phyloP scores from a whole-genome alignment of 768 basidiomycete genomes.

The Suillus weaverae region DNA sequence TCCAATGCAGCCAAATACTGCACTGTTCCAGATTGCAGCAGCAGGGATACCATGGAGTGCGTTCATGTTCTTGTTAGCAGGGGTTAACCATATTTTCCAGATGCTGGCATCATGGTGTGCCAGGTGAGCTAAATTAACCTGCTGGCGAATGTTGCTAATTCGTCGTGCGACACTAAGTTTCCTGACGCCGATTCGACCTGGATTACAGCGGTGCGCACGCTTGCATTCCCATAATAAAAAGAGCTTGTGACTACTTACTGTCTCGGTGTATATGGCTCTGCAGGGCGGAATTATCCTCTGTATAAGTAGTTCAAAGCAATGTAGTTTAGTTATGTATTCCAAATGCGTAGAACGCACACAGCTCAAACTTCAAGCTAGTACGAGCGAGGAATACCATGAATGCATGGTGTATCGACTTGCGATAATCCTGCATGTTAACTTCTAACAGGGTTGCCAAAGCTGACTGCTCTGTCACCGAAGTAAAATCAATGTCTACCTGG shows the following conservation, averaged over 20 bases:
- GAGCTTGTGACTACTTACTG: not conserved
- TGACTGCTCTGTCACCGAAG: not conserved
- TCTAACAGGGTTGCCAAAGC: slow-evolving; percentile 37
- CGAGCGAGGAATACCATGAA: not conserved
- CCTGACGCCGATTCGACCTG: slow-evolving; percentile 42
- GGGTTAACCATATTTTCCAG: not conserved
- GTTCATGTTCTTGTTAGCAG: slow-evolving; percentile 22
- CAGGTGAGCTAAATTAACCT: slow-evolving; percentile 19
- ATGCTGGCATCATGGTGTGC: slow-evolving; percentile 16
- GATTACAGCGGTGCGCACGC: slow-evolving; percentile 39
- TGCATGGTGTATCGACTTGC: not conserved
- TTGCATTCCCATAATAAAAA: slow-evolving; percentile 35
- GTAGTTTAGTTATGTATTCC: not conserved
- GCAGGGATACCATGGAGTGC: slow-evolving; percentile 67
- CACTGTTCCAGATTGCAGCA: slow-evolving; percentile 49
- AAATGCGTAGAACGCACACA: not conserved
- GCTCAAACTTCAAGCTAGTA: not conserved
- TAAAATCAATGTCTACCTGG: too few species aligned
- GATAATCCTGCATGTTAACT: slow-evolving; percentile 27
- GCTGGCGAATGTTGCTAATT: slow-evolving; percentile 3
- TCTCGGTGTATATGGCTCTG: not conserved
- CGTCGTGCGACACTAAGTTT: slow-evolving; percentile 25
- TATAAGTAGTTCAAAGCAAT: not conserved
- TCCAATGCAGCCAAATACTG: slow-evolving; percentile 40
- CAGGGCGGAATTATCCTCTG: not conserved